Percentiles rank a stretch among this genome's conserved stretches.
Evolutionary conservation across 495 filamentous ascomycete genomes (phyloP).

Genomic region (Tricharina praecox): DNA sequence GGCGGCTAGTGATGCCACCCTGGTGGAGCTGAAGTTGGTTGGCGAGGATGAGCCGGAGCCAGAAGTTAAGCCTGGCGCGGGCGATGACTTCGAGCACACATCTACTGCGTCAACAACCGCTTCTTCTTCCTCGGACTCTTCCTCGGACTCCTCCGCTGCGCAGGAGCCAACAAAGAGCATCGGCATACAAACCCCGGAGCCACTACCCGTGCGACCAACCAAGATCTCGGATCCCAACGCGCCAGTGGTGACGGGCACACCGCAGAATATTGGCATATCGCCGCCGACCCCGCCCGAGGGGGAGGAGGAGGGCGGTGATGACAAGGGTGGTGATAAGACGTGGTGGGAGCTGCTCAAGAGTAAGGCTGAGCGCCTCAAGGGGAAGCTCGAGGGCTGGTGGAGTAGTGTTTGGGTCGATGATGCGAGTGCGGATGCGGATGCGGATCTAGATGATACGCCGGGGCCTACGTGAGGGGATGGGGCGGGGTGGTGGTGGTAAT

Average conservation of each 20-base stretch:
- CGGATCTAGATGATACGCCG: too few relatives aligned
- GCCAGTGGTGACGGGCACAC: not conserved
- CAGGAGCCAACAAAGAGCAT: not conserved
- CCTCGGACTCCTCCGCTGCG: not conserved
- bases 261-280: not conserved
- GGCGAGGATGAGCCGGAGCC: too few relatives aligned
- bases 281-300: not conserved
- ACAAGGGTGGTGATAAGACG: constrained; percentile 10
- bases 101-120: not conserved
- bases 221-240: not conserved
- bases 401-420: constrained; percentile 15
- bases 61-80: too few relatives aligned
- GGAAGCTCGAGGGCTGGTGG: constrained; percentile 24
- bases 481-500: too few relatives aligned
- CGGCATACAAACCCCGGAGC: not conserved
- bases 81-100: not conserved
- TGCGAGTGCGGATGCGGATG: too few relatives aligned
- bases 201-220: not conserved
- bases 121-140: not conserved
- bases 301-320: constrained; percentile 12
- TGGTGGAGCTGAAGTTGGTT: constrained; percentile 47
- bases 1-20: constrained; percentile 56
- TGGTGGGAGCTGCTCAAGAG: constrained; percentile 20
- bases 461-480: too few relatives aligned
- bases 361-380: constrained; percentile 21